Evolutionary conservation across 257 asterid genomes (phyloP).

Genomic region (Solanum pennellii): DNA sequence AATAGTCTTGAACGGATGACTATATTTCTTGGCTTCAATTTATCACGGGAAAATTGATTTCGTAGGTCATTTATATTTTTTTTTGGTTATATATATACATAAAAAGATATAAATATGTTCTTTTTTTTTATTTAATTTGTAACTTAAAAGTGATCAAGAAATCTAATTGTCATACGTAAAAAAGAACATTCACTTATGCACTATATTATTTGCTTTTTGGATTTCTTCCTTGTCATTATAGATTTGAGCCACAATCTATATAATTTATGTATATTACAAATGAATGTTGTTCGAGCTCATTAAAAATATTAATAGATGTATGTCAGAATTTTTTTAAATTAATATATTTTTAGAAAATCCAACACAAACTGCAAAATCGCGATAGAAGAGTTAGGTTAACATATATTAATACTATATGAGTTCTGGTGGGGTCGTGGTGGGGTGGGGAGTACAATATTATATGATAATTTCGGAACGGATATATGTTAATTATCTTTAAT

Average conservation of each 20-base stretch:
- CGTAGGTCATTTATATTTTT: background rate
- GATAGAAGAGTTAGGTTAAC: background rate
- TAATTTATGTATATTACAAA: background rate
- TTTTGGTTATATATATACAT: background rate
- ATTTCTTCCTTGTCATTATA: background rate
- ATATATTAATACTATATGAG: background rate
- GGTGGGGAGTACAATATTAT: background rate
- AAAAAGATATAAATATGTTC: background rate
- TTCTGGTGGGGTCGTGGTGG: fast-evolving
- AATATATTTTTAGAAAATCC: too few species aligned
- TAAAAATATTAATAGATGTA: too few species aligned
- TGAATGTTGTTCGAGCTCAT: background rate
- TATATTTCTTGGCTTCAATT: background rate
- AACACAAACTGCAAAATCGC: fast-evolving
- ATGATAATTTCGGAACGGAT: background rate
- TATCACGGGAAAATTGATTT: background rate
- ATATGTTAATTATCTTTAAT: too few species aligned
- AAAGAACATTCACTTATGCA: background rate
- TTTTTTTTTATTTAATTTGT: background rate
- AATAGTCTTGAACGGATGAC: background rate
- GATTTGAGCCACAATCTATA: background rate
- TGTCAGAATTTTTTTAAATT: fast-evolving
- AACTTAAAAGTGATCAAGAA: too few species aligned
- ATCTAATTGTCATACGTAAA: background rate
- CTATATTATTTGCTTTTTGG: background rate